Conservation (phyloP, 306 rosid genomes). For the Oemleria cerasiformis region DNA sequence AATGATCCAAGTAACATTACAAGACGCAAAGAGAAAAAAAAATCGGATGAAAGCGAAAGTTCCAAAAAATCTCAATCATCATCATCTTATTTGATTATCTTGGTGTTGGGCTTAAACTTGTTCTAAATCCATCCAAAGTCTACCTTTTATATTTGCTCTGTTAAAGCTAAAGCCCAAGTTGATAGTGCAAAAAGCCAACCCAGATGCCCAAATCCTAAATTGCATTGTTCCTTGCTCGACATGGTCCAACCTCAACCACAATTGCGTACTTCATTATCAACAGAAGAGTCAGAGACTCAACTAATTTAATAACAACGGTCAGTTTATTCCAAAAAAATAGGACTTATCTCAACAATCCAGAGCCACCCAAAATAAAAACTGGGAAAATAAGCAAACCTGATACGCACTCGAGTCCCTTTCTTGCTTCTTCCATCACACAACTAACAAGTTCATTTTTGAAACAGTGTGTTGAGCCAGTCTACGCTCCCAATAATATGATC, state of each 20-base stretch:
- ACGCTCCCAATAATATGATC: background rate
- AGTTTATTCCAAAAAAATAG: background rate
- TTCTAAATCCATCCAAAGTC: no score
- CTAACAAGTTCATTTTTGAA: background rate
- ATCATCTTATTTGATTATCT: no score
- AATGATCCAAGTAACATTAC: no score
- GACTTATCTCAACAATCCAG: background rate
- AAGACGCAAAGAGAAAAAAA: no score
- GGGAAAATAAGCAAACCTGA: background rate
- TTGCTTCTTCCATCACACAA: background rate
- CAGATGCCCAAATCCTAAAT: background rate
- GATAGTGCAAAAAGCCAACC: background rate
- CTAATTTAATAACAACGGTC: background rate
- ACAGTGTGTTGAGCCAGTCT: background rate
- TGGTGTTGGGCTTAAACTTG: no score
- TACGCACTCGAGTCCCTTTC: constrained; percentile 9
- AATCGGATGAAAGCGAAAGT: no score
- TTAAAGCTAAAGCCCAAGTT: background rate
- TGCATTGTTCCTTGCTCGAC: no score
- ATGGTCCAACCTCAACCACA: no score
- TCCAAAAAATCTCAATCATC: no score
- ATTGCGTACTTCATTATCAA: no score
- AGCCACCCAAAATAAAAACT: background rate
- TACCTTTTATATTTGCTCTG: no score
- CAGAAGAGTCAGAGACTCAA: background rate